phyloP scores from a whole-genome alignment of 2,329 filamentous ascomycete genomes.

The Cadophora sp. region DNA sequence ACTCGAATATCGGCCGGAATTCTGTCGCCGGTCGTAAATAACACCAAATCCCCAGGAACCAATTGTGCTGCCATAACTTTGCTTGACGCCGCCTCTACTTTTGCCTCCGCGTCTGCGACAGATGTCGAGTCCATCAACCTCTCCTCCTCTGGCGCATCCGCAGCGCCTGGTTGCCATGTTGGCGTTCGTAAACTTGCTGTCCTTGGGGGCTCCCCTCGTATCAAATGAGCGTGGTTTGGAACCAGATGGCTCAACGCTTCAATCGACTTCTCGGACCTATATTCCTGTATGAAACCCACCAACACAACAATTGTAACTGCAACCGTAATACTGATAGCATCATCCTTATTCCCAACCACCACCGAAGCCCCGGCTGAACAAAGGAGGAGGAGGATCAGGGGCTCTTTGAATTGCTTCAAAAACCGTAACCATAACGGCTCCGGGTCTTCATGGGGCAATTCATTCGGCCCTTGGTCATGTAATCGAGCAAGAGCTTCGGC shows the following conservation, averaged over 20 bases:
- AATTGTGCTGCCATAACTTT: conserved; percentile 88
- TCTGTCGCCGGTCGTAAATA: conserved; percentile 95
- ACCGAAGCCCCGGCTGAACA: conserved; percentile 88
- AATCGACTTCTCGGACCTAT: conserved; percentile 95
- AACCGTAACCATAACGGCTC: conserved; percentile 97
- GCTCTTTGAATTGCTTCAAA: conserved; percentile 95
- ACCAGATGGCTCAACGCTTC: conserved; percentile 94
- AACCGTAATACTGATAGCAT: conserved; percentile 93
- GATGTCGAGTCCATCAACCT: conserved; percentile 36
- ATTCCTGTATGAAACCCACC: conserved; percentile 97
- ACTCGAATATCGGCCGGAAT: conserved; percentile 97
- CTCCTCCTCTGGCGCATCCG: conserved; percentile 37
- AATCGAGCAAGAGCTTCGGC: conserved; percentile 82
- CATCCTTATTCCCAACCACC: conserved; percentile 90
- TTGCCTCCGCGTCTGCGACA: conserved; percentile 61
- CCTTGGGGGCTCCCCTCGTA: conserved; percentile 58
- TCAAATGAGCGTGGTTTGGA: conserved; percentile 94
- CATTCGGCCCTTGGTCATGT: conserved; percentile 85
- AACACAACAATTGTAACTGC: conserved; percentile 97
- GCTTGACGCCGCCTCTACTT: conserved; percentile 72
- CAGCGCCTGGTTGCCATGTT: conserved; percentile 56
- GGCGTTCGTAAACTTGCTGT: conserved; percentile 39
- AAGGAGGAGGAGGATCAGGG: conserved; percentile 89
- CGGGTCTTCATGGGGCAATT: conserved; percentile 90
- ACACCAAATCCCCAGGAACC: conserved; percentile 89